A percentile compares a stretch with the other conserved stretches of the same genome.
These are phyloP conservation scores for Galerina sulciceps DNA, from an alignment of 768 basidiomycete genomes.

Conservation along the genomic window DNA sequence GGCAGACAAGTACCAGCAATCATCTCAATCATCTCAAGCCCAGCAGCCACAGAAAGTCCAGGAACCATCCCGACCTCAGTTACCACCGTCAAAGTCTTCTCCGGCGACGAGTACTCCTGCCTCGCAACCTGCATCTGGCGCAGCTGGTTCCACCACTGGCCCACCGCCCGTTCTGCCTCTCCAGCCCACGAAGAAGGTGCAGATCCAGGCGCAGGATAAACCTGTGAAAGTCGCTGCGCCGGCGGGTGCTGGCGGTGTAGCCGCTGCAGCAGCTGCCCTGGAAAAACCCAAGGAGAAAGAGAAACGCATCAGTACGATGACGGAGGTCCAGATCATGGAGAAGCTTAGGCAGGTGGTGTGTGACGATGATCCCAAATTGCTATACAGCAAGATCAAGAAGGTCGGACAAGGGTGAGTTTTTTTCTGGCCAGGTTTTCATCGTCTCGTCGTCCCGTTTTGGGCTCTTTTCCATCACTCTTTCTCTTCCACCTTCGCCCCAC, in stretches of 20 bases:
- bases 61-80: conserved; percentile 37
- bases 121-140: conserved; percentile 46
- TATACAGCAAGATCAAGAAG: conserved; percentile 98
- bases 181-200: conserved; percentile 76
- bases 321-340: conserved; percentile 98
- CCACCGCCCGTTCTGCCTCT: conserved; percentile 75
- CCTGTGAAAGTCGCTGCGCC: conserved; percentile 40
- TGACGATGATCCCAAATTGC: conserved; percentile 81
- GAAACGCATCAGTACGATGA: conserved; percentile 94
- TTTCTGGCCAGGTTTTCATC: conserved; percentile 6
- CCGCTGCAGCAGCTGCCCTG: conserved; percentile 74
- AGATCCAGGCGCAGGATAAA: conserved; percentile 56
- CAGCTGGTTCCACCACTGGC: conserved; percentile 54
- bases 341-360: conserved; percentile 90
- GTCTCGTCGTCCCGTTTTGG: not conserved
- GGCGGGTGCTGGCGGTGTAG: conserved; percentile 39
- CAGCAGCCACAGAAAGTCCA: conserved; percentile 29
- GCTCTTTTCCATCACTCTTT: not conserved
- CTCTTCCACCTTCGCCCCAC: not conserved
- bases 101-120: conserved; percentile 52
- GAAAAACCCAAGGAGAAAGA: conserved; percentile 83
- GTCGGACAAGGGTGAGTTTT: conserved; percentile 94
- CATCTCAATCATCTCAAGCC: conserved; percentile 28
- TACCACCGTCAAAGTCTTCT: conserved; percentile 43
- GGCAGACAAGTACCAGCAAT: conserved; percentile 22